Percentiles rank a stretch among this genome's conserved stretches.
Conservation (phyloP, 257 asterid species). For the Solanum sejunctum region DNA sequence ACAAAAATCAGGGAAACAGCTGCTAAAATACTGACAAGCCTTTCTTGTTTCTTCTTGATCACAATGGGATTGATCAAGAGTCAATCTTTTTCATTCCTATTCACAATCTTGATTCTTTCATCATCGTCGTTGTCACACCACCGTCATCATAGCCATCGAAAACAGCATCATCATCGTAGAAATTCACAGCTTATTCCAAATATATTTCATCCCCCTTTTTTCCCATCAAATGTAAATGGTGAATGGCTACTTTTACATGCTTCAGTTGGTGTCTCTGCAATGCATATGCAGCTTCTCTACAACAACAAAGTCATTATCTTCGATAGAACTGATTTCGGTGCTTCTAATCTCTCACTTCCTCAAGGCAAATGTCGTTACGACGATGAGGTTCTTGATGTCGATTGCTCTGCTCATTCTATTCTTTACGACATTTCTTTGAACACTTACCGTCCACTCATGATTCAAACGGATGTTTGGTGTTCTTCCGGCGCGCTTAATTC, state of each 20-base stretch:
- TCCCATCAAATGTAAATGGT: constrained; percentile 9
- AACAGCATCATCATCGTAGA: background rate
- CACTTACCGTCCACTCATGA: constrained; percentile 37
- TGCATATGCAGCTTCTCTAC: constrained; percentile 71
- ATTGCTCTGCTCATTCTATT: constrained; percentile 52
- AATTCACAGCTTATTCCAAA: background rate
- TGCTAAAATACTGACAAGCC: background rate
- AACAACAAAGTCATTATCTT: constrained; percentile 46
- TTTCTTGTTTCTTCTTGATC: background rate
- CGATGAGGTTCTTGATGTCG: constrained; percentile 3
- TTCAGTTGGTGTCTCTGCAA: constrained; percentile 41
- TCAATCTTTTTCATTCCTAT: background rate
- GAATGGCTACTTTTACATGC: constrained; percentile 28
- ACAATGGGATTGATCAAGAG: background rate
- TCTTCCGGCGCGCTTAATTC: constrained; percentile 39
- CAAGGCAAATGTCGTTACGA: constrained; percentile 24
- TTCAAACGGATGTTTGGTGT: constrained; percentile 51
- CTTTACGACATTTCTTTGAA: constrained; percentile 32
- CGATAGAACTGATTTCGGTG: constrained; percentile 54
- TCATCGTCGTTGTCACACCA: background rate
- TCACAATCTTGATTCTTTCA: background rate
- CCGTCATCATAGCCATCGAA: background rate
- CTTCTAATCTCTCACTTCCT: constrained; percentile 46
- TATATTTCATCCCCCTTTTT: background rate
- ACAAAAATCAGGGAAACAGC: background rate